Conservation (phyloP, 177 flowering plant species). For the Tripterygium wilfordii region DNA sequence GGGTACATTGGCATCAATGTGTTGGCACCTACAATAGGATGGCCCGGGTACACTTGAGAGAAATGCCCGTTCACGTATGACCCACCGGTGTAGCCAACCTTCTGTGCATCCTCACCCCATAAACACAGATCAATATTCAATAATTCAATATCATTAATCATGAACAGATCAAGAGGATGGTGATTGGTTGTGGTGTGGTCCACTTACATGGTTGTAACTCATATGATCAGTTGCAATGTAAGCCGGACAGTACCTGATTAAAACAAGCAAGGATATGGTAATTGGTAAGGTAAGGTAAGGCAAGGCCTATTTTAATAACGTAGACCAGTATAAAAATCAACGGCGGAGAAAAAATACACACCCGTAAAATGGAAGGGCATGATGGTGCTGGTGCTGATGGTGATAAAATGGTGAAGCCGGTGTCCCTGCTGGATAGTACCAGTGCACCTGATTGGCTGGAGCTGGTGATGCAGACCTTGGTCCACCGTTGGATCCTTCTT, state of each 20-base stretch:
- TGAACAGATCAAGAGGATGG: no score
- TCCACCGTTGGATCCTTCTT: slow-evolving; percentile 41
- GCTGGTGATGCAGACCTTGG: slow-evolving; percentile 40
- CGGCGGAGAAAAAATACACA: slow-evolving; percentile 7
- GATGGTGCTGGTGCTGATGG: slow-evolving; percentile 57
- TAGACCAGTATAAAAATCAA: not conserved
- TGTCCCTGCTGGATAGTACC: slow-evolving; percentile 70
- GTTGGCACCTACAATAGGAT: slow-evolving; percentile 42
- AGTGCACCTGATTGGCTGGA: slow-evolving; percentile 48
- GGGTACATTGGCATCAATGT: slow-evolving; percentile 79
- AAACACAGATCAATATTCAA: no score
- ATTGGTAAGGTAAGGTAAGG: not conserved
- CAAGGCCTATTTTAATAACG: not conserved
- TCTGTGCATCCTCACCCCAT: no score
- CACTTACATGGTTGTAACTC: slow-evolving; percentile 63
- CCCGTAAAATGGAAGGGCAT: slow-evolving; percentile 62
- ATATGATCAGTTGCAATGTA: slow-evolving; percentile 57
- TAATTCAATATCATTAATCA: no score
- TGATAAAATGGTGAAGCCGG: slow-evolving; percentile 41
- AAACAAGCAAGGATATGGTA: not conserved
- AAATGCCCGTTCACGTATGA: slow-evolving; percentile 61
- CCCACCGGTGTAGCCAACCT: slow-evolving; percentile 57
- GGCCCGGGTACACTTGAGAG: slow-evolving; percentile 60
- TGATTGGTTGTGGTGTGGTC: no score
- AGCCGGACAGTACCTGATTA: slow-evolving; percentile 55